A percentile compares a stretch with the other conserved stretches of the same genome.
Evolutionary conservation across 768 basidiomycete genomes (phyloP).

Genomic region (Boletus barrowsii): DNA sequence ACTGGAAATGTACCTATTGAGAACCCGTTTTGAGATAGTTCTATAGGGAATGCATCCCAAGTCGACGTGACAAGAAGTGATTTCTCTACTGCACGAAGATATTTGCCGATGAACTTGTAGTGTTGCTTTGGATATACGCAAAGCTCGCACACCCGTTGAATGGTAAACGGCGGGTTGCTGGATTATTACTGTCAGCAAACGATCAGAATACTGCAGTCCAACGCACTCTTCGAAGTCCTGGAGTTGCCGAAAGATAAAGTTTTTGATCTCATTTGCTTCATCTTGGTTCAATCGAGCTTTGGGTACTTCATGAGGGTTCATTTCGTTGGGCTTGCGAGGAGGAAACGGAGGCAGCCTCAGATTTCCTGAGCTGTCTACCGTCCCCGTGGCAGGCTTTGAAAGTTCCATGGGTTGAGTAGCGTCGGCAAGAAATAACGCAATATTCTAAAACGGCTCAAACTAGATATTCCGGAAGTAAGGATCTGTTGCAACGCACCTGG

Average conservation of each 20-base stretch:
- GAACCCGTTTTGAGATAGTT: conserved; percentile 30
- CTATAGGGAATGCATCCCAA: conserved; percentile 64
- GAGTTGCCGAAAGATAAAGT: conserved; percentile 57
- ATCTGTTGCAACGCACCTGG: conserved; percentile 43
- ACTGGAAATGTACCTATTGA: conserved; percentile 35
- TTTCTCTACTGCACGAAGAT: conserved; percentile 82
- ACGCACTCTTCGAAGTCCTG: conserved; percentile 75
- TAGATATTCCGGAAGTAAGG: not conserved
- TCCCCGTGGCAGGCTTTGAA: conserved; percentile 37
- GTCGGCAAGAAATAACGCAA: conserved; percentile 43
- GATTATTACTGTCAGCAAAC: conserved; percentile 5
- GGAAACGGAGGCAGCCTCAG: conserved; percentile 73
- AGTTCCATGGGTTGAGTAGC: conserved; percentile 38
- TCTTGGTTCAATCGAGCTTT: conserved; percentile 57
- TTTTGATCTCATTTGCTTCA: conserved; percentile 58
- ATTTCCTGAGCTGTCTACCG: conserved; percentile 45
- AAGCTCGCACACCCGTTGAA: conserved; percentile 86
- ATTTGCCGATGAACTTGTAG: conserved; percentile 81
- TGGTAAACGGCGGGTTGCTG: conserved; percentile 77
- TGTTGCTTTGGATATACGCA: conserved; percentile 63
- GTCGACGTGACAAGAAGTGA: conserved; percentile 81
- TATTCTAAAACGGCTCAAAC: conserved; percentile 40
- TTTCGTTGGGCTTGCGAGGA: conserved; percentile 48
- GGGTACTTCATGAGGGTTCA: conserved; percentile 51
- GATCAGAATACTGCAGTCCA: not conserved